Evolutionary conservation across 345 rosid species (phyloP).

Genomic region (Citrus sinensis): DNA sequence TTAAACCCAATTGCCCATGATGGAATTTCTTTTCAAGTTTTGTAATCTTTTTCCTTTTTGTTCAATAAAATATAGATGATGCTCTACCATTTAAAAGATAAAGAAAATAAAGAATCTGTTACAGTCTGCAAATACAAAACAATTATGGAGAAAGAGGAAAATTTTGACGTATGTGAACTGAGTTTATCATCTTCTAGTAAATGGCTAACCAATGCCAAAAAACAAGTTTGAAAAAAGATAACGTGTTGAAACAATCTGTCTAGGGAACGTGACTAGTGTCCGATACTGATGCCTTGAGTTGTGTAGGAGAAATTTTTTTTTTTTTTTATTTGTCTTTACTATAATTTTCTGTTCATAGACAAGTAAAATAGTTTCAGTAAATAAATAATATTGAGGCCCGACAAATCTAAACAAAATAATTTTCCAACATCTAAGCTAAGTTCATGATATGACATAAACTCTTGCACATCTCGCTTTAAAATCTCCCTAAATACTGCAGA

Average conservation of each 20-base stretch:
- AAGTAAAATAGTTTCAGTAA: background rate
- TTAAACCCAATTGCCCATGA: conserved; percentile 45
- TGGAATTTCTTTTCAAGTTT: background rate
- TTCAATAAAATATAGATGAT: no score
- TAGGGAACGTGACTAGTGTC: background rate
- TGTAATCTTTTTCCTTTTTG: conserved; percentile 35
- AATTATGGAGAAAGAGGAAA: no score
- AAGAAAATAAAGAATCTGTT: no score
- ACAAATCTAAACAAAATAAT: background rate
- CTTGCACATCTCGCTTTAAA: background rate
- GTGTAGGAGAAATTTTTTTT: background rate
- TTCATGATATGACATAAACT: background rate
- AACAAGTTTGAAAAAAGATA: background rate
- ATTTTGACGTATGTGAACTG: no score
- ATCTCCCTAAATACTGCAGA: background rate
- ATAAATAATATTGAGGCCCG: background rate
- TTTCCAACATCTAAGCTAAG: background rate
- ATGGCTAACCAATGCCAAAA: background rate
- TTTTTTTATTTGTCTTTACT: background rate
- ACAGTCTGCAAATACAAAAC: no score
- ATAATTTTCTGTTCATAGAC: no score
- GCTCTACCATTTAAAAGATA: no score
- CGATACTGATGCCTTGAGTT: background rate
- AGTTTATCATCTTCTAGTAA: background rate
- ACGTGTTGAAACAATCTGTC: background rate